phyloP scores from a whole-genome alignment of 2,329 filamentous ascomycete species.

The Hypoxylon sp. region DNA sequence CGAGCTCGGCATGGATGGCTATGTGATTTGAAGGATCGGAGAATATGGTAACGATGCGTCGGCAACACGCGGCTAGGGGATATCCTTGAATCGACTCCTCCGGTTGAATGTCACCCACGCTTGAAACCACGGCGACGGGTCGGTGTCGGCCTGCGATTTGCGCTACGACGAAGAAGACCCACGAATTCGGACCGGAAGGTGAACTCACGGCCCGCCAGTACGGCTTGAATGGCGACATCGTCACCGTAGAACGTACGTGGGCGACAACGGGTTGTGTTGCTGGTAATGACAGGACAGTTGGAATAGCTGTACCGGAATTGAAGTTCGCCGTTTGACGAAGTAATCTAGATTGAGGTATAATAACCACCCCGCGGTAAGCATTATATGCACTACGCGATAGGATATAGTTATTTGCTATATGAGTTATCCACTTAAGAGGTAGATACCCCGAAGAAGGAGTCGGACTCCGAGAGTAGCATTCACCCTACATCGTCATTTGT shows the following conservation, averaged over 20 bases:
- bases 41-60: slow-evolving; percentile 35
- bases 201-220: slow-evolving; percentile 21
- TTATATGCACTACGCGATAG: too few relatives aligned
- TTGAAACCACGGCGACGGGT: slow-evolving; percentile 30
- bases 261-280: not conserved
- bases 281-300: not conserved
- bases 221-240: slow-evolving; percentile 21
- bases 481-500: too few relatives aligned
- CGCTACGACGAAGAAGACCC: slow-evolving; percentile 33
- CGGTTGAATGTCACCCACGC: slow-evolving; percentile 13
- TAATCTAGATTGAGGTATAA: too few relatives aligned
- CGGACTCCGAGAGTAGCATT: too few relatives aligned
- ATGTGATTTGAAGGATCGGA: slow-evolving; percentile 31
- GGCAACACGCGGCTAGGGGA: slow-evolving; percentile 29
- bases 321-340: too few relatives aligned
- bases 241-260: not conserved
- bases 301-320: too few relatives aligned
- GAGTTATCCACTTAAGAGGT: too few relatives aligned
- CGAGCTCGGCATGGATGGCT: slow-evolving; percentile 30
- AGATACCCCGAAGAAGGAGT: too few relatives aligned
- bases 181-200: slow-evolving; percentile 27
- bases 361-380: too few relatives aligned
- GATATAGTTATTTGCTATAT: too few relatives aligned
- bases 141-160: slow-evolving; percentile 24
- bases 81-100: slow-evolving; percentile 29